Evolutionary conservation across 1,284 basidiomycete genomes (phyloP), one percentile per base, ranked within the genome.

Genomic region (Irpex sp.): DNA sequence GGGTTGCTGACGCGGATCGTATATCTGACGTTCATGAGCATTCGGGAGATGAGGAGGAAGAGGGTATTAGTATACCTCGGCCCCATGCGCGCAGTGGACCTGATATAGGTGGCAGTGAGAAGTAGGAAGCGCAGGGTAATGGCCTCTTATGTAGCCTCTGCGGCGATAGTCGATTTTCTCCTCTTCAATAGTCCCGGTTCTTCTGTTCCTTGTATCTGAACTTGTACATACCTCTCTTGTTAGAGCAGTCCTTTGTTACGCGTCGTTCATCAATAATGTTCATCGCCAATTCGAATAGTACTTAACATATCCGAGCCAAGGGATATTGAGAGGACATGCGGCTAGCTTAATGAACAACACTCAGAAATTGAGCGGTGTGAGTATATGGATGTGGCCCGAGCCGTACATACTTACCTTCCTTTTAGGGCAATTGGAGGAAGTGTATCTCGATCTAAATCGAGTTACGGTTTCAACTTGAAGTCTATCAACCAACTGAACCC

Each of bases 61-160:
- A 17, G 19, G 47, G 64, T 9, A 65, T 65, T 2, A 47, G 40
- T 13, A 47, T 47, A 65, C 64, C 64, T 13, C 51, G 37, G 60
- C 47, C 57, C 31, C 57, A 62, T 13, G 60, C 59, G 57, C 54
- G 48, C 19, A 65, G 51, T 36, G 64, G 64, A 15, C 64, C 64
- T 11, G 64, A 65, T 47, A 65, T 65, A 65, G 21, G 49, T n/a
- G 19, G 47, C 48, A 62, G 7, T 57, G 48, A 11, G 34, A 55
- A 59, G 57, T 58, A 54, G 49, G 8, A 37, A 56, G 61, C 44
- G 36, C 44, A 52, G 17, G n/a, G n/a, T n/a, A n/a, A n/a, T n/a
- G n/a, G n/a, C n/a, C n/a, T n/a, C n/a, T n/a, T n/a, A n/a, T n/a
- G n/a, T n/a, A n/a, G n/a, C n/a, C n/a, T 47, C n/a, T 11, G 11